phyloP scores from a whole-genome alignment of 2,329 filamentous ascomycete genomes.

The Clarireedia paspali region DNA sequence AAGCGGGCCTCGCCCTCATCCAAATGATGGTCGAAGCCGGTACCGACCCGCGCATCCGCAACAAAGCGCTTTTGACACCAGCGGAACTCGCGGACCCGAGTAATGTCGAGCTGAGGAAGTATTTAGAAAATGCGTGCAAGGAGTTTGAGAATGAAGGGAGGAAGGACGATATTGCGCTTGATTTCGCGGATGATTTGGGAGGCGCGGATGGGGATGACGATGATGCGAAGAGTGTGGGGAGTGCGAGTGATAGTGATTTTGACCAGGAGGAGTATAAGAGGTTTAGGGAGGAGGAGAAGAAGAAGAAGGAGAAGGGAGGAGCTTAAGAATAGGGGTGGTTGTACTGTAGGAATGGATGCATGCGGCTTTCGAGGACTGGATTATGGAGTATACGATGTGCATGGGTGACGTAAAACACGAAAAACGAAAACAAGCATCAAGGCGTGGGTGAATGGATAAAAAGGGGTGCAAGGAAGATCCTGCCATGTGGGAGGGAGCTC shows the following conservation, averaged over 20 bases:
- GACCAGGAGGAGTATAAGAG: constrained; percentile 48
- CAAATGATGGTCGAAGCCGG: constrained; percentile 80
- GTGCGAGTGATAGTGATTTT: constrained; percentile 53
- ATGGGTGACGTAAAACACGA: too few species aligned
- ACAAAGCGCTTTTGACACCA: constrained; percentile 67
- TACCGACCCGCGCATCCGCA: constrained; percentile 53
- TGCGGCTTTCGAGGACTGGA: too few species aligned
- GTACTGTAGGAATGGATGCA: neutral
- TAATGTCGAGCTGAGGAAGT: constrained; percentile 52
- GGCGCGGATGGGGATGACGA: constrained; percentile 29
- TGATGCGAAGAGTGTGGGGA: constrained; percentile 49
- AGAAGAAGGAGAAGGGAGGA: neutral
- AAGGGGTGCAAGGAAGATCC: too few species aligned
- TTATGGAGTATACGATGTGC: too few species aligned
- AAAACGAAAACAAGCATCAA: too few species aligned
- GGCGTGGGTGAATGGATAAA: too few species aligned
- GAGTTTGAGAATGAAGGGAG: constrained; percentile 31
- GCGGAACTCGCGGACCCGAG: constrained; percentile 65
- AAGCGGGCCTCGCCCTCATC: constrained; percentile 59
- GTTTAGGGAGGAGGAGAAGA: constrained; percentile 44
- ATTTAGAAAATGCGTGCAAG: constrained; percentile 52
- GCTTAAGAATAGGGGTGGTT: neutral
- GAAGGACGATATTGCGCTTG: constrained; percentile 68
- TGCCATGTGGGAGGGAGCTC: too few species aligned
- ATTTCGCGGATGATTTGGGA: constrained; percentile 12